Conservation (phyloP, 2,329 filamentous ascomycete species). For the Gnomoniopsis smithogilvyi region DNA sequence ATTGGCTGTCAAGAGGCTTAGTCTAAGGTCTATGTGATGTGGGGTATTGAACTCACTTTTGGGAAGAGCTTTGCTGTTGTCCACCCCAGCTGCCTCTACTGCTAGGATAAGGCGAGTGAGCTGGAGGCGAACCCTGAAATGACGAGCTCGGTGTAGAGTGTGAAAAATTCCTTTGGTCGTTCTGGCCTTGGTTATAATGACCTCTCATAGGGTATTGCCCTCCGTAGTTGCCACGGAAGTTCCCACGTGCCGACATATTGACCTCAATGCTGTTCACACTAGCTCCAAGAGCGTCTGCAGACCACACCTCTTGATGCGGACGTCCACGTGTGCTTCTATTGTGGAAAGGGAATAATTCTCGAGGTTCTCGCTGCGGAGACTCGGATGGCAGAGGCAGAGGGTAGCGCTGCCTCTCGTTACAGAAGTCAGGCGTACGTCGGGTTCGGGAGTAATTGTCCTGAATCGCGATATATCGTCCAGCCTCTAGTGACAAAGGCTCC, state of each 20-base stretch:
- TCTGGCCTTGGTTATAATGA: slow-evolving; percentile 28
- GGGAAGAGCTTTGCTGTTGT: slow-evolving; percentile 35
- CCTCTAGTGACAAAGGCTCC: slow-evolving; percentile 3
- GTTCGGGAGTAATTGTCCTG: slow-evolving; percentile 23
- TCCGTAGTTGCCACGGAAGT: slow-evolving; percentile 40
- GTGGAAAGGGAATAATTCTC: slow-evolving; percentile 10
- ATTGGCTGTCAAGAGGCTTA: slow-evolving; percentile 49
- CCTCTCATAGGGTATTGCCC: slow-evolving; percentile 34
- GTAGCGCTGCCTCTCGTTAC: neutral
- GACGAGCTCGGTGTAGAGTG: slow-evolving; percentile 42
- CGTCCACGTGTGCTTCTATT: slow-evolving; percentile 31
- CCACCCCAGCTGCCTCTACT: slow-evolving; percentile 37
- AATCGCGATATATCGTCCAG: slow-evolving; percentile 20
- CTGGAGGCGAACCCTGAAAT: slow-evolving; percentile 41
- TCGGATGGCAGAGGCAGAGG: slow-evolving; percentile 11
- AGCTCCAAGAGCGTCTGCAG: slow-evolving; percentile 33
- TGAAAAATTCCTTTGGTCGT: slow-evolving; percentile 34
- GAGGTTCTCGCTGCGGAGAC: slow-evolving; percentile 11
- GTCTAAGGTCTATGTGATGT: slow-evolving; percentile 13
- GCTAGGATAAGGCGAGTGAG: slow-evolving; percentile 40
- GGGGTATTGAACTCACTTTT: slow-evolving; percentile 34
- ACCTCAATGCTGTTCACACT: slow-evolving; percentile 50
- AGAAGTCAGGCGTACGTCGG: slow-evolving; percentile 18
- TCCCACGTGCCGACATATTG: slow-evolving; percentile 43
- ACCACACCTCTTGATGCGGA: slow-evolving; percentile 18